phyloP scores from a whole-genome alignment of 495 filamentous ascomycete species.

The Jackrogersella multiformis region DNA sequence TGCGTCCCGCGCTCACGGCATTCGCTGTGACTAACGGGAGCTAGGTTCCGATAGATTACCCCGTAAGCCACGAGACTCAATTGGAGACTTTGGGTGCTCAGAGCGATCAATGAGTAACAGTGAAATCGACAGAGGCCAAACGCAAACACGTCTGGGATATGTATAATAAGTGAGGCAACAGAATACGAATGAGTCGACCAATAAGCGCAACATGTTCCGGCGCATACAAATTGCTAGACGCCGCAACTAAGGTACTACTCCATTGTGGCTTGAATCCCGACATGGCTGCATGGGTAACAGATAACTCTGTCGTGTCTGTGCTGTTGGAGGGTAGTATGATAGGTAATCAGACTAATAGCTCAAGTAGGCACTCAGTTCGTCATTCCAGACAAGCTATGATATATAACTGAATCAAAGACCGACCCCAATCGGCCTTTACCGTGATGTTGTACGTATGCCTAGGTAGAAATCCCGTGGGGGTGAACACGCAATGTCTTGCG shows the following conservation, averaged over 20 bases:
- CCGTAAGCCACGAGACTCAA: slow-evolving; percentile 12
- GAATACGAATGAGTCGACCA: background rate
- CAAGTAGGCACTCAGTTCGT: background rate
- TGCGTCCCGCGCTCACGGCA: background rate
- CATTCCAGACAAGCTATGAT: slow-evolving; percentile 10
- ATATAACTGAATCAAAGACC: slow-evolving; percentile 9
- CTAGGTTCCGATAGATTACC: slow-evolving; percentile 23
- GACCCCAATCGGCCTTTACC: background rate
- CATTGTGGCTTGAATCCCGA: background rate
- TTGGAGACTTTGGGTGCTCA: background rate
- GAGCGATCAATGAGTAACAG: background rate
- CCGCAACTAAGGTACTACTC: background rate
- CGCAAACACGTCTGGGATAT: background rate
- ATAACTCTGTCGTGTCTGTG: background rate
- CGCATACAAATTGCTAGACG: background rate
- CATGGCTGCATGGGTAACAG: background rate
- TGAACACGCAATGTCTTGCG: background rate
- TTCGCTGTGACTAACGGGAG: slow-evolving; percentile 27
- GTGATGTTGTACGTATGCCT: background rate
- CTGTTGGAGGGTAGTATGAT: background rate
- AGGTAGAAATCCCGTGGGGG: slow-evolving; percentile 2
- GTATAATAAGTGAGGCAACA: background rate
- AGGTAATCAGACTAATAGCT: background rate
- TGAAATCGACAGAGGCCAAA: background rate
- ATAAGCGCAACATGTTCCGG: background rate